Conservation (phyloP, 225 moss, liverwort and hornwort species). For the Pseudisothecium myosuroides region DNA sequence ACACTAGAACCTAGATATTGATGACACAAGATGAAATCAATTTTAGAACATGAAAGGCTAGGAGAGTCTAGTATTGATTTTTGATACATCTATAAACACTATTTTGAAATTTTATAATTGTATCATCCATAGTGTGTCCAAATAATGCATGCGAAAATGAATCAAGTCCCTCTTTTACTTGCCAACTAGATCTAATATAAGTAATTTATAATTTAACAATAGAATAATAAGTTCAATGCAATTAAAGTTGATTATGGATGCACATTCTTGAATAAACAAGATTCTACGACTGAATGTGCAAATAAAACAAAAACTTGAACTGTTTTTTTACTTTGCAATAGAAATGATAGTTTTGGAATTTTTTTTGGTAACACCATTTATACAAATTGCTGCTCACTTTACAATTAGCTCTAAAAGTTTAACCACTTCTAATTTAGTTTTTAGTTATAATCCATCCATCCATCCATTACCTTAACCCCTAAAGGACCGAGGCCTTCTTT, state of each 20-base stretch:
- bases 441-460: no score
- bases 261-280: background rate
- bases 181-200: background rate
- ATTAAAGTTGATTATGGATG: background rate
- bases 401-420: no score
- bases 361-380: fast-evolving
- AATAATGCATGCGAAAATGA: background rate
- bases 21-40: background rate
- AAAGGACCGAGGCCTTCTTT: no score
- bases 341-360: background rate
- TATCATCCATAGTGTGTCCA: background rate
- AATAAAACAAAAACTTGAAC: background rate
- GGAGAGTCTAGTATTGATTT: no score
- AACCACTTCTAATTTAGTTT: no score
- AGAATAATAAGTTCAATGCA: fast-evolving
- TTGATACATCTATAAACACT: fast-evolving
- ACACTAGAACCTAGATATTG: background rate
- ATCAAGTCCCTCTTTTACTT: background rate
- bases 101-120: background rate
- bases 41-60: background rate
- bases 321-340: background rate
- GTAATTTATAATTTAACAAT: background rate
- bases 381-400: no score
- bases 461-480: no score
- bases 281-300: background rate